Evolutionary conservation across 805 yeast genomes (phyloP), one percentile per base, ranked within the genome.

Genomic region (Zygoascus flipseniorum): DNA sequence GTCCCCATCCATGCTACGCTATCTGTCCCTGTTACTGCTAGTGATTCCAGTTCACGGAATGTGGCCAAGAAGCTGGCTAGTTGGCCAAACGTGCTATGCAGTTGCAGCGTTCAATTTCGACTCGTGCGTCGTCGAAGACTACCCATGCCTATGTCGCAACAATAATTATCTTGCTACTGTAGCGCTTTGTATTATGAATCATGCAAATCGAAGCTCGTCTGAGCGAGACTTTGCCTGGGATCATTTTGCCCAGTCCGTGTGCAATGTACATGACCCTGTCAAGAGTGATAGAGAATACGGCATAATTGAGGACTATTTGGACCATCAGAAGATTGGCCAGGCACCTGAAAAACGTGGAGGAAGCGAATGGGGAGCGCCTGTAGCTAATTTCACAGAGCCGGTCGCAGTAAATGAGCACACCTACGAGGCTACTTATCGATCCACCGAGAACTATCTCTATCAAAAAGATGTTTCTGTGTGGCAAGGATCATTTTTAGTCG

Each of bases 141-240:
- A 55, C 48, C 55, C 47, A n/a, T 69, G 72, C 48, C 62, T 64
- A 8, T 69, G 73, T 54, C 47, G 52, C 8, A 57, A 58, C 52
- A 23, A 54, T 5, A 54, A 56, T 20, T 69, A 53, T 44, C 61
- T 68, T 2, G 67, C 64, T 8, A 58, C 71, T 1, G 70, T 69
- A 0, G 67, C 65, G 13, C 54, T 53, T n/a, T 69, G 72, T 46
- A 65, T 69, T 2, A 52, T 54, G 8, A 49, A 56, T 2, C 58
- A 65, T 47, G 51, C 68, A 2, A 50, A 55, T 10, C 43, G 31
- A 43, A 56, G 58, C 20, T 56, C 67, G 1, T 53, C 60, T 2
- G 47, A 47, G 5, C 54, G 61, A 52, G 70, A 66, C 35, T 50
- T 48, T 13, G 70, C 69, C 1, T 69, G 67, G 64, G 67, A 66